A percentile compares a stretch with the other conserved stretches of the same genome.
These are phyloP conservation scores for Capsaspora owczarzaki DNA, from an alignment of 78 protist genomes.

Conservation along the genomic window DNA sequence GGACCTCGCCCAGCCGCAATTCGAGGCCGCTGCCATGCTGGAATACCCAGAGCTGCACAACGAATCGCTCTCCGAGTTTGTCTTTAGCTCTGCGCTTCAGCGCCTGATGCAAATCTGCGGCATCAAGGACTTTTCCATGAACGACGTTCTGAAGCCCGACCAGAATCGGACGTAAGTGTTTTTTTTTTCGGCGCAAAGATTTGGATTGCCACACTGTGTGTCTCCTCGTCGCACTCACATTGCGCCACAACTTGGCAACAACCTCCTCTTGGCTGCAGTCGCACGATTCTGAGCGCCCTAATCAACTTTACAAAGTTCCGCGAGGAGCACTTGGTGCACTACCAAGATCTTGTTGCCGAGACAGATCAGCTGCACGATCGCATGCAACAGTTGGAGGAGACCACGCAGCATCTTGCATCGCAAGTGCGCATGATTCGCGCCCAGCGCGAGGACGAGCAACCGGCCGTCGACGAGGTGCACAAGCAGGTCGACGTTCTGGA, in stretches of 20 bases:
- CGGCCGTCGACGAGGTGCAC: background rate
- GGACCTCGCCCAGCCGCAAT: background rate
- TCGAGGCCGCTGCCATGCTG: background rate
- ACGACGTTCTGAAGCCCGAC: background rate
- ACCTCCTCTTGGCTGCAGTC: background rate
- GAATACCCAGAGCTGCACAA: background rate
- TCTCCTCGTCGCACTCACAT: too few relatives aligned
- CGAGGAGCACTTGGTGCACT: background rate
- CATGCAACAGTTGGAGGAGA: background rate
- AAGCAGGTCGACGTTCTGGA: background rate
- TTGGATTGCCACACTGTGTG: too few relatives aligned
- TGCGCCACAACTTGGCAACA: too few relatives aligned
- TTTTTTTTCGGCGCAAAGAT: background rate
- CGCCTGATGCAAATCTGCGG: background rate
- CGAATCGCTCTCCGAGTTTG: background rate
- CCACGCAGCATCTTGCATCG: background rate
- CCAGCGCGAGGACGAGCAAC: background rate
- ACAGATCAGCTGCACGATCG: background rate
- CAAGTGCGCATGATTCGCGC: background rate
- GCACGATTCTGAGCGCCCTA: background rate
- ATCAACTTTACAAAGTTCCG: constrained; percentile 7
- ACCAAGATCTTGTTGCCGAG: background rate
- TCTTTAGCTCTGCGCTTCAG: background rate
- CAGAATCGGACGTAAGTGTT: background rate
- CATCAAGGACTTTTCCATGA: background rate